Evolutionary conservation across 495 filamentous ascomycete genomes (phyloP).

Genomic region (Aspergillus egyptiacus): DNA sequence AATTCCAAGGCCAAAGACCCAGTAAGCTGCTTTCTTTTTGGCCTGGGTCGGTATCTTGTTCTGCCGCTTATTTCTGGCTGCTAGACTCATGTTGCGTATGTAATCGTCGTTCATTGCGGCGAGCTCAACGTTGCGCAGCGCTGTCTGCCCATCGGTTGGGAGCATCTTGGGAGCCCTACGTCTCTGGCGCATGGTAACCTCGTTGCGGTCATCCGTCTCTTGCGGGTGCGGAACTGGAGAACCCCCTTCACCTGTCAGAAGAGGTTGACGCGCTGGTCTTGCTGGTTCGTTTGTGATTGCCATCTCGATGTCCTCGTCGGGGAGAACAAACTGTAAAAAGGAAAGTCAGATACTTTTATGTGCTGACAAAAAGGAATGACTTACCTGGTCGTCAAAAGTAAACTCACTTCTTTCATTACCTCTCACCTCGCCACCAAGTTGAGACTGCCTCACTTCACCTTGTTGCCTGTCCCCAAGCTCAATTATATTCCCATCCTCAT

Average conservation of each 20-base stretch:
- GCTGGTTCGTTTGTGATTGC: neutral
- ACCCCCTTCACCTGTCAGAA: neutral
- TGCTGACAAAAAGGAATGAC: neutral
- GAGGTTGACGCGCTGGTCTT: neutral
- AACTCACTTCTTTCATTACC: constrained; percentile 10
- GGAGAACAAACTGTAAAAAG: constrained; percentile 7
- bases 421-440: constrained; percentile 10
- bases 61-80: constrained; percentile 36
- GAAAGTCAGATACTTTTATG: neutral
- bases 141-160: constrained; percentile 21
- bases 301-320: constrained; percentile 14
- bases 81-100: constrained; percentile 44
- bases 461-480: constrained; percentile 25
- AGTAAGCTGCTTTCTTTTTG: constrained; percentile 52
- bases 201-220: neutral
- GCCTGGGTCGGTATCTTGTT: constrained; percentile 34
- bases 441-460: neutral
- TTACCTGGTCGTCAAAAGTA: constrained; percentile 24
- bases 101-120: constrained; percentile 58
- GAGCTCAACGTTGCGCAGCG: constrained; percentile 49
- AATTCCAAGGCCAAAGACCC: constrained; percentile 49
- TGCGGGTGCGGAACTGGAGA: neutral
- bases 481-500: constrained; percentile 56
- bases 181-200: constrained; percentile 17
- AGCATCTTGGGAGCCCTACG: constrained; percentile 20